phyloP scores from a whole-genome alignment of 495 filamentous ascomycete species.

The Aspergillus mulundensis region DNA sequence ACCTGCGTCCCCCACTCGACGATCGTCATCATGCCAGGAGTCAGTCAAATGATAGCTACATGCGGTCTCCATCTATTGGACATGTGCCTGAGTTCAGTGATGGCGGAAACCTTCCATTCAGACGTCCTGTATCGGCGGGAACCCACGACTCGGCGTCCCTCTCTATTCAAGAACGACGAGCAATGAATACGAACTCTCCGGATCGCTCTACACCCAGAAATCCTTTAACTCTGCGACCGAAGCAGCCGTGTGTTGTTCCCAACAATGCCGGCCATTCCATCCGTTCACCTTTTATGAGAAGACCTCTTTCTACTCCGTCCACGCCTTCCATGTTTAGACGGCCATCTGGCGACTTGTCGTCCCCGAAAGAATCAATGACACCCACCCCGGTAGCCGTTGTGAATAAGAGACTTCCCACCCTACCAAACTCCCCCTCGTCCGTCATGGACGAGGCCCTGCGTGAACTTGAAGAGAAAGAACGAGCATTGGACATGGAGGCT shows the following conservation, averaged over 20 bases:
- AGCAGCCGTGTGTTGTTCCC: conserved; percentile 11
- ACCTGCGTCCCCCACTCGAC: neutral
- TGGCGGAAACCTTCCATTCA: neutral
- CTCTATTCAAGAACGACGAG: conserved; percentile 36
- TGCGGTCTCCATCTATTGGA: neutral
- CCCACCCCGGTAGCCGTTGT: conserved; percentile 28
- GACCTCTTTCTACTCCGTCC: conserved; percentile 19
- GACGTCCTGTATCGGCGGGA: conserved; percentile 11
- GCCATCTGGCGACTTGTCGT: conserved; percentile 1
- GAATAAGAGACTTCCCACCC: conserved; percentile 43
- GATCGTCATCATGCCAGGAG: conserved; percentile 9
- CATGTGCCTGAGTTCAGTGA: neutral
- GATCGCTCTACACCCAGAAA: conserved; percentile 17
- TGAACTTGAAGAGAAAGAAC: conserved; percentile 37
- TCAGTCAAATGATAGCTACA: conserved; percentile 8
- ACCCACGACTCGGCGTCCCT: conserved; percentile 12
- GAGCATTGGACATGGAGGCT: conserved; percentile 30
- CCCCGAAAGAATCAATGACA: conserved; percentile 23
- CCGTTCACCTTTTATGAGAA: conserved; percentile 10
- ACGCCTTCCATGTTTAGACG: conserved; percentile 17
- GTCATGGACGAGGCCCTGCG: conserved; percentile 47
- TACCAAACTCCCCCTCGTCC: conserved; percentile 46
- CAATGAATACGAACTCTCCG: conserved; percentile 21
- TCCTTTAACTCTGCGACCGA: conserved; percentile 29
- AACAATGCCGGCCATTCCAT: neutral